phyloP scores from a whole-genome alignment of 495 filamentous ascomycete genomes.

The Penicillium steckii region DNA sequence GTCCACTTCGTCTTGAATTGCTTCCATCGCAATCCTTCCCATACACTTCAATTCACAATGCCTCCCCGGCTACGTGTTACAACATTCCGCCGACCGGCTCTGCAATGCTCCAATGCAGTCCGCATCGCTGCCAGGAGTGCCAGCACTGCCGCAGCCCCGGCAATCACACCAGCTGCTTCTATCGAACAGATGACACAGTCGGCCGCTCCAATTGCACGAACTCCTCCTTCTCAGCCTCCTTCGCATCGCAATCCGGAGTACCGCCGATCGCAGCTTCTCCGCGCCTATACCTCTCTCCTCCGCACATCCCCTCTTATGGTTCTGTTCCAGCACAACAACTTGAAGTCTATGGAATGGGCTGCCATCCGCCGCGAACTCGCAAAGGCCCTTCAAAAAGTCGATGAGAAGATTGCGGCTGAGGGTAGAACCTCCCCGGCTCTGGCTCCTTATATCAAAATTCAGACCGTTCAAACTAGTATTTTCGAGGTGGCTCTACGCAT shows the following conservation, averaged over 20 bases:
- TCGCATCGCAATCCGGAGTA: conserved; percentile 82
- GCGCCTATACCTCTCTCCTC: conserved; percentile 89
- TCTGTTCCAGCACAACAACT: conserved; percentile 96
- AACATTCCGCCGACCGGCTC: conserved; percentile 33
- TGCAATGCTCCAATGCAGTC: conserved; percentile 37
- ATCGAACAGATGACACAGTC: conserved; percentile 53
- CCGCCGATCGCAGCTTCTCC: conserved; percentile 92
- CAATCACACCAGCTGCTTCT: conserved; percentile 49
- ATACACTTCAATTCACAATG: conserved; percentile 31
- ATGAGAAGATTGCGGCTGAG: conserved; percentile 51
- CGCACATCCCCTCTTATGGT: conserved; percentile 85
- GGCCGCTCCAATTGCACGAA: conserved; percentile 51
- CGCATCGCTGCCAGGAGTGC: conserved; percentile 29
- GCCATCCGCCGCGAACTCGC: conserved; percentile 79
- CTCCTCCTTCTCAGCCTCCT: conserved; percentile 76
- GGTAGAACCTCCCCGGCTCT: conserved; percentile 41
- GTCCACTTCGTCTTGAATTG: conserved; percentile 20
- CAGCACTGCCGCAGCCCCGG: conserved; percentile 40
- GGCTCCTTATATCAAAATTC: conserved; percentile 64
- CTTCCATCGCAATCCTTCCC: conserved; percentile 1
- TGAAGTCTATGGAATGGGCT: conserved; percentile 83
- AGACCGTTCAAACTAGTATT: conserved; percentile 83
- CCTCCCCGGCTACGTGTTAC: conserved; percentile 46
- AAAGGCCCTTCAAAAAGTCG: conserved; percentile 65
- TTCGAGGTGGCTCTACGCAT: conserved; percentile 81